Base-by-base conservation (phyloP, 2,329 filamentous ascomycete species). In the Exserohilum rostratum region DNA sequence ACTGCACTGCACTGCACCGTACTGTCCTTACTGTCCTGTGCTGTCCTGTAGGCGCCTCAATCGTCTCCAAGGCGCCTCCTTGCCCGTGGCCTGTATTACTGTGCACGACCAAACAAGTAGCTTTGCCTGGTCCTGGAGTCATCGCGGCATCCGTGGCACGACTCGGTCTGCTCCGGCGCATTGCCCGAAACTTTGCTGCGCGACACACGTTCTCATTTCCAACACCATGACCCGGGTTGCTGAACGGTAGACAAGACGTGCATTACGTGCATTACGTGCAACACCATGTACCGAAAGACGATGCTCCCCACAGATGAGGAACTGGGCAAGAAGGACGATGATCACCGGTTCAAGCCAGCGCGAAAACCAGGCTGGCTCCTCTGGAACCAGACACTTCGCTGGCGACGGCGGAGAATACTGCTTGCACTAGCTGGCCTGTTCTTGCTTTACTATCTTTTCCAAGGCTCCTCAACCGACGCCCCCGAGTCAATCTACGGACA, bases 261-360 rank as follows among this genome's bases (percentile, higher is more conserved):
- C 22, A 25, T 25, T 7, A 25, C 22, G 22, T 25, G 22, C 22
- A 25, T 25, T 7, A 25, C 22, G 22, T 7, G 67, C 35, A 58
- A 62, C 53, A 69, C 50, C 62, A 74, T 75, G 71, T 55, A 71
- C 57, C 60, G 63, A 74, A 73, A 78, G 70, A 63, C 73, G 72
- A 70, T 79, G 17, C 78, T 82, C 58, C 71, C 77, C 20, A 79
- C 76, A 53, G 85, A 88, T 67, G 84, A 86, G 74, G 85, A 87
- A 78, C 78, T 86, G 55, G 85, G 84, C 53, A 88, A 87, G 75
- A 85, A 84, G 68, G 82, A 88, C 71, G 86, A 88, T 70, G 84
- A 87, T 71, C 82, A 84, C 71, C 44, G 43, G 37, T 67, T 52
- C 49, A 79, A 75, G 56, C 77, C 76, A 6, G 46, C 72, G 67